Conservation (phyloP, 1,139 yeast genomes). For the Diutina siamensis region DNA sequence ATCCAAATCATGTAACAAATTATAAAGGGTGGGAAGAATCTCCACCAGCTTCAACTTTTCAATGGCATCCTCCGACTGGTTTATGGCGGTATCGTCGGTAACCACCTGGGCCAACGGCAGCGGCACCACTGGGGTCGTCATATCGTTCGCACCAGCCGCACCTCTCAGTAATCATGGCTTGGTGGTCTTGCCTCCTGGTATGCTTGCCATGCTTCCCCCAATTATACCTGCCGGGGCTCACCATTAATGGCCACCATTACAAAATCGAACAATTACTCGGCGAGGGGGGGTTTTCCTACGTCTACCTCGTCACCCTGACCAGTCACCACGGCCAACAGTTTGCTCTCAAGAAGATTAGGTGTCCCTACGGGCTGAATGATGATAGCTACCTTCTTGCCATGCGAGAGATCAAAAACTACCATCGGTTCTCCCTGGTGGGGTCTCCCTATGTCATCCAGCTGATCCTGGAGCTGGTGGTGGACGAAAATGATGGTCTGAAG, state of each 20-base stretch:
- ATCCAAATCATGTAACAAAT: conserved; percentile 24
- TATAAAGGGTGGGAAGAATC: conserved; percentile 29
- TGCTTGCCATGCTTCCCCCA: conserved; percentile 35
- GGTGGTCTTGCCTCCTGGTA: conserved; percentile 18
- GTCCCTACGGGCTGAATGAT: conserved; percentile 78
- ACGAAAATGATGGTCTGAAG: conserved; percentile 69
- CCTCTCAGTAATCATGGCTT: not conserved
- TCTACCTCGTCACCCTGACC: conserved; percentile 54
- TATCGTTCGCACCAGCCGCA: not conserved
- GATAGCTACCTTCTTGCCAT: conserved; percentile 48
- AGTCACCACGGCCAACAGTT: conserved; percentile 39
- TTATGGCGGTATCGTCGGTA: conserved; percentile 8
- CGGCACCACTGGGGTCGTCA: conserved; percentile 4
- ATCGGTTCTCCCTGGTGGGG: conserved; percentile 42
- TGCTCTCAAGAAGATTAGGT: conserved; percentile 77
- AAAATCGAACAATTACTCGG: conserved; percentile 63
- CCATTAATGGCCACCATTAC: conserved; percentile 40
- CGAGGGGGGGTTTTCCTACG: conserved; percentile 86
- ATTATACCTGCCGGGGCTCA: conserved; percentile 26
- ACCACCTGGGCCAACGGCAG: conserved; percentile 3
- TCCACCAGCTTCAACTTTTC: conserved; percentile 21
- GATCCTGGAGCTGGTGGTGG: conserved; percentile 59
- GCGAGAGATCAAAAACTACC: conserved; percentile 67
- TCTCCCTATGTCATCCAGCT: conserved; percentile 53
- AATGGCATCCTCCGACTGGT: conserved; percentile 10